phyloP scores from a whole-genome alignment of 257 asterid genomes.

The Cynanchum wilfordii region DNA sequence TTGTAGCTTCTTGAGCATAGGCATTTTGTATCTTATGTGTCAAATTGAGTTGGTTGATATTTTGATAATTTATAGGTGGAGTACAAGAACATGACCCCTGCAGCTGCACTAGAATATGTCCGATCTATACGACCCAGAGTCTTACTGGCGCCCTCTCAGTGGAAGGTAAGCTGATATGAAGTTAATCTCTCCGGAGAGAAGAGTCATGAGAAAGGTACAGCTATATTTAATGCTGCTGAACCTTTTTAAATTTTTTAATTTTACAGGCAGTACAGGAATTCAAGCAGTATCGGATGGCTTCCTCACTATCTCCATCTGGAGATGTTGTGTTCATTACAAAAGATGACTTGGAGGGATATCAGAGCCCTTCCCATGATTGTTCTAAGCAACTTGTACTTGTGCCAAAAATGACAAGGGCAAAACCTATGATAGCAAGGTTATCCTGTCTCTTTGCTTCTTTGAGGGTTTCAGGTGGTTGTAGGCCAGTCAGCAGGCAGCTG shows the following conservation, averaged over 20 bases:
- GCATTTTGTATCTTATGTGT: background rate
- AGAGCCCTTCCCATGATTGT: constrained; percentile 38
- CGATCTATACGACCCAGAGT: constrained; percentile 85
- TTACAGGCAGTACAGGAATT: constrained; percentile 86
- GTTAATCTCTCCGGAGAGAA: too few relatives aligned
- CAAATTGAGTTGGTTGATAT: background rate
- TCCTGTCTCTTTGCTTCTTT: constrained; percentile 79
- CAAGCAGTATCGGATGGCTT: constrained; percentile 48
- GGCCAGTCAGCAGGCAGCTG: constrained; percentile 54
- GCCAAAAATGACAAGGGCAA: constrained; percentile 36
- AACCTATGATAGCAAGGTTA: constrained; percentile 67
- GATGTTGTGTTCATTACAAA: constrained; percentile 80
- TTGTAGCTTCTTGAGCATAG: background rate
- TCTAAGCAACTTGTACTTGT: constrained; percentile 39
- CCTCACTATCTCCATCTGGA: constrained; percentile 44
- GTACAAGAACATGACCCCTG: constrained; percentile 78
- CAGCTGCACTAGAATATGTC: constrained; percentile 72
- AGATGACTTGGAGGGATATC: constrained; percentile 90
- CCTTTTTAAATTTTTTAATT: background rate
- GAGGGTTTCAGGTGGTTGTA: constrained; percentile 55
- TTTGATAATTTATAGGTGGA: constrained; percentile 52
- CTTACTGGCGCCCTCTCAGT: constrained; percentile 74
- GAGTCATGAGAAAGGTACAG: background rate
- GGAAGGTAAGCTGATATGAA: constrained; percentile 53
- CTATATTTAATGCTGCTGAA: background rate